A percentile compares a stretch with the other conserved stretches of the same genome.
Conservation (phyloP, 176 grass and related monocot genomes). For the Triticum urartu region DNA sequence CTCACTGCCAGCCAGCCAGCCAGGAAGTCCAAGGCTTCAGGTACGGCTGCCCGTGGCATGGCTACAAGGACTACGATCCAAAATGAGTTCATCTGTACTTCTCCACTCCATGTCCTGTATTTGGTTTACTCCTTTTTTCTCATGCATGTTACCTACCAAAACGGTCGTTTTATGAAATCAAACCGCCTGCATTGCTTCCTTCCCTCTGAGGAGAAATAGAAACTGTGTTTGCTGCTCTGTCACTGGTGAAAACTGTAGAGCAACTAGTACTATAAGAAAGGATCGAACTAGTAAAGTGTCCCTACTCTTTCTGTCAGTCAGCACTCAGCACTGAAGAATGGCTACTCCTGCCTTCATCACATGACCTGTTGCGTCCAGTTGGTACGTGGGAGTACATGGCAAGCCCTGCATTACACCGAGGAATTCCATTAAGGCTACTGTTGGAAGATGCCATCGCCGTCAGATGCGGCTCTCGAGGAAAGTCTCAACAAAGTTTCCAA, state of each 20-base stretch:
- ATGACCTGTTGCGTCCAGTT: conserved; percentile 25
- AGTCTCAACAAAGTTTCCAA: conserved; percentile 20
- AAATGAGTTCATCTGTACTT: conserved; percentile 11
- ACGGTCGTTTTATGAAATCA: conserved; percentile 31
- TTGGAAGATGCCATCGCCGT: background rate
- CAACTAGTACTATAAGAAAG: conserved; percentile 16
- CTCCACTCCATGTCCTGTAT: background rate
- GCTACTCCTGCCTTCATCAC: conserved; percentile 28
- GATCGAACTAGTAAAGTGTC: background rate
- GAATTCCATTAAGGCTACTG: background rate
- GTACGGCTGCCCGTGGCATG: background rate
- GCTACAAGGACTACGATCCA: conserved; percentile 30
- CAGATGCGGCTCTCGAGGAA: conserved; percentile 14
- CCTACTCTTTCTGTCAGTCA: background rate
- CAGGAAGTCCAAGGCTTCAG: conserved; percentile 12
- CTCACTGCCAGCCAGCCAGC: background rate
- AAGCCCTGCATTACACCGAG: conserved; percentile 8
- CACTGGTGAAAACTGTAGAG: background rate
- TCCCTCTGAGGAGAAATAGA: background rate
- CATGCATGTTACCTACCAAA: conserved; percentile 14
- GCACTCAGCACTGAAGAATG: conserved; percentile 38
- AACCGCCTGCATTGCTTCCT: background rate
- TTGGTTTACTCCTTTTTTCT: background rate
- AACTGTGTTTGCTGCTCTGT: background rate
- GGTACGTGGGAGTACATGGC: background rate